These are phyloP conservation scores for Prunus davidiana DNA, from an alignment of 306 rosid genomes.

Conservation along the genomic window DNA sequence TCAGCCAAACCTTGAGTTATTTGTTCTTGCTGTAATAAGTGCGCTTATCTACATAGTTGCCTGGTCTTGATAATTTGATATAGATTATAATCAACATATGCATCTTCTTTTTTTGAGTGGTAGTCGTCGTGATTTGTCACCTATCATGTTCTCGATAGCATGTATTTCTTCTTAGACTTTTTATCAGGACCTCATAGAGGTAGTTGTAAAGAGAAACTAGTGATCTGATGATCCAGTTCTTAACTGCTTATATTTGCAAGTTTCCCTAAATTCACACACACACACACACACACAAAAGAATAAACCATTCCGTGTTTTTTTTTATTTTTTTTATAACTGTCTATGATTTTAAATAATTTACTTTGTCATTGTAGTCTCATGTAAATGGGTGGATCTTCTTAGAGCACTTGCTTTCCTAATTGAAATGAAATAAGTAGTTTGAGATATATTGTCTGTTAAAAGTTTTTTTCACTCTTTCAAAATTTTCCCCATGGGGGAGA, in stretches of 20 bases:
- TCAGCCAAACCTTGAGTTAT: conserved; percentile 21
- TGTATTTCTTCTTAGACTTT: background rate
- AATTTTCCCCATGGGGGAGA: background rate
- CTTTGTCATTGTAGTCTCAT: background rate
- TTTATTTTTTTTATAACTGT: background rate
- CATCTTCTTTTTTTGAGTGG: background rate
- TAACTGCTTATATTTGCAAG: background rate
- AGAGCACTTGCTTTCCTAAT: background rate
- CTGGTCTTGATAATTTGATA: background rate
- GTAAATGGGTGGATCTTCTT: background rate
- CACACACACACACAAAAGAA: background rate
- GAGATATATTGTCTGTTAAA: background rate
- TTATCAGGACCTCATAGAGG: background rate
- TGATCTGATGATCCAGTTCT: background rate
- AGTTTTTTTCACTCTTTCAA: background rate
- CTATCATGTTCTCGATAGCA: background rate
- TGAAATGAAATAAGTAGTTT: background rate
- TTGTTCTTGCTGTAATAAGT: conserved; percentile 3
- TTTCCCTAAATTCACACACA: background rate
- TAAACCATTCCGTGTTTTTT: background rate
- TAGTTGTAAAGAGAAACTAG: background rate
- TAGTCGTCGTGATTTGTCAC: background rate
- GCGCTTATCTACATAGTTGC: conserved; percentile 11
- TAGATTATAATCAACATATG: background rate
- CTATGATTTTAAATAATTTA: background rate